These are phyloP conservation scores for Fusarium illudens DNA, from an alignment of 2,329 filamentous ascomycete species.

Conservation along the genomic window DNA sequence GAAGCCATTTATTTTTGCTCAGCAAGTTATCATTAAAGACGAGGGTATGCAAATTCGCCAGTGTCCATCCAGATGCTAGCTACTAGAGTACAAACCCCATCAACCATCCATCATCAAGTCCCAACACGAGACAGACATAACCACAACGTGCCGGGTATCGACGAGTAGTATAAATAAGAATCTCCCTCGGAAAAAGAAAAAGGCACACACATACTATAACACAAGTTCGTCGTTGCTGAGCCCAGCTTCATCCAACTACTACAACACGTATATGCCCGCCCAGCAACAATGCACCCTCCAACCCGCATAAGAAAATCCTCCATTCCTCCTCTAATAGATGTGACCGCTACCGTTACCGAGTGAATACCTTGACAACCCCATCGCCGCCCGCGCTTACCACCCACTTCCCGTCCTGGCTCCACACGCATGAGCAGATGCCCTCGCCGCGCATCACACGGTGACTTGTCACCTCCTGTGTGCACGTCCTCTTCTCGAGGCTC, in stretches of 20 bases:
- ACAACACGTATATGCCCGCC: conserved; percentile 7
- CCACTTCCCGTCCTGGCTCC: conserved; percentile 94
- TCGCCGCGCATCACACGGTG: conserved; percentile 96
- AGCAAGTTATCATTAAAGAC: not conserved
- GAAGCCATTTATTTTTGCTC: no score
- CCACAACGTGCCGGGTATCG: conserved; percentile 47
- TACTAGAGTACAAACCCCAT: conserved; percentile 18
- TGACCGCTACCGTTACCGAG: conserved; percentile 42
- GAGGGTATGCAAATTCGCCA: not conserved
- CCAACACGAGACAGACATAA: conserved; percentile 12
- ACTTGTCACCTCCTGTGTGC: conserved; percentile 92
- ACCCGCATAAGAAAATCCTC: not conserved
- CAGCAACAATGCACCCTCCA: conserved; percentile 29
- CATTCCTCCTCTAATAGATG: not conserved
- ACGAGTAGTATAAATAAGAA: conserved; percentile 43
- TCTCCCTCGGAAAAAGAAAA: conserved; percentile 15
- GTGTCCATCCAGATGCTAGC: conserved; percentile 2
- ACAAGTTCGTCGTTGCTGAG: conserved; percentile 23
- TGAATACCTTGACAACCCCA: conserved; percentile 93
- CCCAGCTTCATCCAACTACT: conserved; percentile 24
- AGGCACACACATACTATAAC: conserved; percentile 28
- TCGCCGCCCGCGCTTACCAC: conserved; percentile 95
- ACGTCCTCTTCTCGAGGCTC: conserved; percentile 94
- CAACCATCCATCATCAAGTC: conserved; percentile 2
- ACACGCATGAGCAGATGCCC: conserved; percentile 91